phyloP scores from a whole-genome alignment of 2,329 filamentous ascomycete species.

The Beauveria sp. region DNA sequence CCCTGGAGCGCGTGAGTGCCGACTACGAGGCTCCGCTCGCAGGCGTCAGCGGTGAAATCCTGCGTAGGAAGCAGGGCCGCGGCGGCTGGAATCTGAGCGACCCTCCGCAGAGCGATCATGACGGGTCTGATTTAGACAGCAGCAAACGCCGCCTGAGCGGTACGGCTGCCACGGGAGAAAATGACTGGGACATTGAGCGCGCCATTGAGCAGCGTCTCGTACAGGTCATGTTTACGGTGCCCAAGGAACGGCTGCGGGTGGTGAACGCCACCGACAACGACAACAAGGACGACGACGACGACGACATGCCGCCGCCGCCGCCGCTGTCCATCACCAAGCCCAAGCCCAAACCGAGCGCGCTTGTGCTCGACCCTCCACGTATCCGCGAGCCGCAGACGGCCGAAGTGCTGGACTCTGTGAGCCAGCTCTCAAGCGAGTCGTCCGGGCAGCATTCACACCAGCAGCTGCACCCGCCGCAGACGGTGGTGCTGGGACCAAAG shows the following conservation, averaged over 20 bases:
- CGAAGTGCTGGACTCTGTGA: slow-evolving; percentile 34
- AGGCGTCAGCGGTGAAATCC: slow-evolving; percentile 39
- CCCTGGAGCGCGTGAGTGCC: slow-evolving; percentile 26
- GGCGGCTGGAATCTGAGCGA: slow-evolving; percentile 42
- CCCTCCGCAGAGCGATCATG: not conserved
- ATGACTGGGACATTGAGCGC: slow-evolving; percentile 71
- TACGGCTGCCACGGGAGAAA: slow-evolving; percentile 37
- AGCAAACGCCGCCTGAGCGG: slow-evolving; percentile 21
- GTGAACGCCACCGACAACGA: slow-evolving; percentile 66
- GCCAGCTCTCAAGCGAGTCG: slow-evolving; percentile 11
- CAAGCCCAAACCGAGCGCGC: not conserved
- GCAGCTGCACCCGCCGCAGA: not conserved
- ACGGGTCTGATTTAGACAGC: not conserved
- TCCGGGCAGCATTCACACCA: not conserved
- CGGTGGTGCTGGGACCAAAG: not conserved
- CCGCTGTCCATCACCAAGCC: not conserved
- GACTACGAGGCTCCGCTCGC: slow-evolving; percentile 37
- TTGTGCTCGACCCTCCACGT: slow-evolving; percentile 1
- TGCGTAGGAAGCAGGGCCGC: slow-evolving; percentile 48
- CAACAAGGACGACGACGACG: slow-evolving; percentile 21
- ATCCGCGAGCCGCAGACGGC: slow-evolving; percentile 23
- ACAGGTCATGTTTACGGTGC: slow-evolving; percentile 89
- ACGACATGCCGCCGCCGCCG: not conserved
- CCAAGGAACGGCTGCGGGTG: slow-evolving; percentile 77
- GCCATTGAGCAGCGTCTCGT: slow-evolving; percentile 65